These are phyloP conservation scores for Xylariaceae sp. DNA, from an alignment of 2,329 filamentous ascomycete species.

Conservation along the genomic window DNA sequence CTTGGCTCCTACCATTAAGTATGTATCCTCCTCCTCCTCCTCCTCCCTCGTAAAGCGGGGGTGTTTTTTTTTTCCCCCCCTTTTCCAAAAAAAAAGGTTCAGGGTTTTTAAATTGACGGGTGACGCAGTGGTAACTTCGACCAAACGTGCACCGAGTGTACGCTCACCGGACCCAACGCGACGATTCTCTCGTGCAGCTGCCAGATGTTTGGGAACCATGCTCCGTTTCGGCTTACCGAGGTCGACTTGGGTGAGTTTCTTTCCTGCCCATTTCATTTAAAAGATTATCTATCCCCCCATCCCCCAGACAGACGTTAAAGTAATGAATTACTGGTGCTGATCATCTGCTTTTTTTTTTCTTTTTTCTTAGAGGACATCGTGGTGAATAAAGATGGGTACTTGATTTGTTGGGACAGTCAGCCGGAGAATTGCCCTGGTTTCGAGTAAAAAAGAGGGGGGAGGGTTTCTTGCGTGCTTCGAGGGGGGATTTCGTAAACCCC, in stretches of 20 bases:
- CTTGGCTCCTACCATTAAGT: constrained; percentile 14
- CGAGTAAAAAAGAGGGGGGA: not conserved
- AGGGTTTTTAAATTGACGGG: not conserved
- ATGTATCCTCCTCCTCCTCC: not conserved
- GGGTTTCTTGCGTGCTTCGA: too few relatives aligned
- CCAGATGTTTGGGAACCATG: constrained; percentile 16
- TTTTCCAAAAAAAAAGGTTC: not conserved
- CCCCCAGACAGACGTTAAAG: too few relatives aligned
- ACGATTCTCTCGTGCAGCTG: constrained; percentile 17
- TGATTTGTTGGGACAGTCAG: constrained; percentile 15
- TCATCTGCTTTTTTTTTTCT: not conserved
- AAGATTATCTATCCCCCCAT: too few relatives aligned
- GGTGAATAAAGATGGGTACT: constrained; percentile 5
- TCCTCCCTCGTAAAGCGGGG: too few relatives aligned
- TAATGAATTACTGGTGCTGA: too few relatives aligned
- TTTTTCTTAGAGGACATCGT: constrained; percentile 9
- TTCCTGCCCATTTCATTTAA: too few relatives aligned
- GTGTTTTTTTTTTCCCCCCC: not conserved
- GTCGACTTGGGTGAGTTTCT: constrained; percentile 13
- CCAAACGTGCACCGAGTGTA: constrained; percentile 14
- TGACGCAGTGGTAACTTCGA: constrained; percentile 14
- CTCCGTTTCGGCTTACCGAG: constrained; percentile 9
- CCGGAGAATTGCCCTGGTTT: constrained; percentile 6
- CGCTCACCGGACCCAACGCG: constrained; percentile 10
- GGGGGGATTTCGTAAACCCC: too few relatives aligned